Conservation (phyloP, 768 basidiomycete species). For the Russula griseocarnosa region DNA sequence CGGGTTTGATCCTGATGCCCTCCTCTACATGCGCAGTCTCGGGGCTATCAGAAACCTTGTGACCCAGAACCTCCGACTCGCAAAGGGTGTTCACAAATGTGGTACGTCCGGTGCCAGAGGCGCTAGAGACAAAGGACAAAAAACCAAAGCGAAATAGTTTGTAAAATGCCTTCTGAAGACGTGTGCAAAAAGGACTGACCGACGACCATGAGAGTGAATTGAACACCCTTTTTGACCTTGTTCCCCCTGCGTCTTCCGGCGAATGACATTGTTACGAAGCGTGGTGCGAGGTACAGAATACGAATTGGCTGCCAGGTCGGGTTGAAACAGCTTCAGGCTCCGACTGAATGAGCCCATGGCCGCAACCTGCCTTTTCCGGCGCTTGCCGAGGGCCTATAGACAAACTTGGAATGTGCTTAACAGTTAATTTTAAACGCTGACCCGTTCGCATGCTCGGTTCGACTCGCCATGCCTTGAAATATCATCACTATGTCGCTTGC, state of each 20-base stretch:
- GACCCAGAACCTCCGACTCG: conserved; percentile 86
- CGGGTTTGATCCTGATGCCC: conserved; percentile 91
- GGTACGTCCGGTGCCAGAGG: conserved; percentile 94
- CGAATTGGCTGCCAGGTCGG: conserved; percentile 26
- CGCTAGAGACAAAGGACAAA: conserved; percentile 45
- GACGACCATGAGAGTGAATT: conserved; percentile 97
- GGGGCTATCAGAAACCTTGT: conserved; percentile 82
- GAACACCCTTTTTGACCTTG: conserved; percentile 98
- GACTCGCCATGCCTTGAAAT: conserved; percentile 7
- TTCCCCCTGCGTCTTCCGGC: conserved; percentile 81
- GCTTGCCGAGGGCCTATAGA: neutral
- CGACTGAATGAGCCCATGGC: conserved; percentile 17
- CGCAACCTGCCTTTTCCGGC: neutral
- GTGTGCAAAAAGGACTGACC: conserved; percentile 52
- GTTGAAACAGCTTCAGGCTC: conserved; percentile 29
- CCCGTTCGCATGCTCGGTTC: conserved; percentile 9
- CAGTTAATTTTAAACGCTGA: neutral
- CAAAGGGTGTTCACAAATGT: conserved; percentile 99
- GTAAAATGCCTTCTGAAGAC: conserved; percentile 11
- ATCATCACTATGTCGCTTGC: neutral
- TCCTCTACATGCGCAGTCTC: conserved; percentile 91
- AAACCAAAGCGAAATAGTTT: conserved; percentile 10
- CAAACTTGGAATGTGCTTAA: conserved; percentile 7
- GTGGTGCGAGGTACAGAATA: conserved; percentile 28
- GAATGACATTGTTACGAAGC: conserved; percentile 58